Evolutionary conservation across 2,329 filamentous ascomycete genomes (phyloP), one percentile per base, ranked within the genome.

Genomic region (Intubia oerlemansii): DNA sequence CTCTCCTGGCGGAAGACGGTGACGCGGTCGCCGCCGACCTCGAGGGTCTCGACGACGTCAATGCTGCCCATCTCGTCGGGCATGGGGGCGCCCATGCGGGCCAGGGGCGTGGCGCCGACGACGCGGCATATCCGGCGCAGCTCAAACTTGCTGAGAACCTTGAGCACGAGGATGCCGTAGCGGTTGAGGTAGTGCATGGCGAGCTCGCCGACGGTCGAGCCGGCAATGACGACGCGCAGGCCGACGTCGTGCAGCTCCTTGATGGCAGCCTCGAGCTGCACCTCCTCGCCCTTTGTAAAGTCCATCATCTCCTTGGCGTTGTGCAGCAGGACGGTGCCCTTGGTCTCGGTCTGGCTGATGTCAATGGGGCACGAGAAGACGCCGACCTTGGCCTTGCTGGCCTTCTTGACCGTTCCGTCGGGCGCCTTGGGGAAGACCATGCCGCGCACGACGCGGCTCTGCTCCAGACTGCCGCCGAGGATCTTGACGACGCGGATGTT

Each of bases 401-500:
- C 84, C 60, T 90, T 91, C 65, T 92, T 95, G 49, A 93, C 59
- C 11, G 65, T 65, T 42, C 85, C 84, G 46, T 92, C 76, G n/a
- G 88, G 88, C 53, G 92, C 79, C 48, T 90, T 77, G 44, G 81
- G 75, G 49, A 98, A 95, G 29, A 98, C 90, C 88, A 98, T 98
- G 40, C 88, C 88, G 62, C 79, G 90, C 35, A 98, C 76, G 10
- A 98, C 85, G 40, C 70, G 73, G 51, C 82, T 92, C 58, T 98
- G 84, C 45, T 90, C 80, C 46, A 98, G 59, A 49, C 77, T 82
- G 39, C 88, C 85, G 42, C 88, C 88, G 85, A 98, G 95, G 45
- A 98, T 98, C 66, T 98, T 98, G 43, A 98, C 90, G 33, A 98
- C 90, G 35, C 88, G 79, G 44, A 98, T 75, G 52, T 98, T 98